These are phyloP conservation scores for Aphanomyces euteiches DNA, from an alignment of 352 stramenopile species.

Conservation along the genomic window DNA sequence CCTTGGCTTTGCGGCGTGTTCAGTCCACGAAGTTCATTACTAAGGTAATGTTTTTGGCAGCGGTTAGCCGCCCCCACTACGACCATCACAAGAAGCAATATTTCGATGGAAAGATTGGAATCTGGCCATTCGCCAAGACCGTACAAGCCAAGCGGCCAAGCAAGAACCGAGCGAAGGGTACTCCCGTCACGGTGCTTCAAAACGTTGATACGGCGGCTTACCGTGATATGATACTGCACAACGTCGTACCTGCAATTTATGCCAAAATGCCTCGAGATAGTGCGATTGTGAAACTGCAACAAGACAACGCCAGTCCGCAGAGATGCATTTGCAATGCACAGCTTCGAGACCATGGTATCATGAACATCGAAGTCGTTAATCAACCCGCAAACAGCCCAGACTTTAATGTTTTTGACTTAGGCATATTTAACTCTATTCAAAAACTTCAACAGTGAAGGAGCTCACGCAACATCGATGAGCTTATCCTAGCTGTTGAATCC, in stretches of 20 bases:
- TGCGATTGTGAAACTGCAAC: background rate
- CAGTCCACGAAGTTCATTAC: constrained; percentile 4
- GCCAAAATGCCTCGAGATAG: background rate
- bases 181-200: background rate
- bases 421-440: background rate
- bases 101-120: constrained; percentile 6
- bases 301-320: background rate
- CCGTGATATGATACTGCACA: background rate
- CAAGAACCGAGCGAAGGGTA: no score
- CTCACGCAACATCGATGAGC: background rate
- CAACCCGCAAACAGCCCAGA: background rate
- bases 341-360: background rate
- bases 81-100: background rate
- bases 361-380: background rate
- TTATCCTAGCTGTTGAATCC: background rate
- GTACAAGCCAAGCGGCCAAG: no score
- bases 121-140: background rate
- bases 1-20: background rate
- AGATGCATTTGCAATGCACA: background rate
- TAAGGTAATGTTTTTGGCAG: background rate
- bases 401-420: constrained; percentile 1
- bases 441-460: background rate
- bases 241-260: background rate
- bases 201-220: background rate
- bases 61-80: background rate